phyloP scores from a whole-genome alignment of 441 rosid species.

The Aquilaria agallochum region DNA sequence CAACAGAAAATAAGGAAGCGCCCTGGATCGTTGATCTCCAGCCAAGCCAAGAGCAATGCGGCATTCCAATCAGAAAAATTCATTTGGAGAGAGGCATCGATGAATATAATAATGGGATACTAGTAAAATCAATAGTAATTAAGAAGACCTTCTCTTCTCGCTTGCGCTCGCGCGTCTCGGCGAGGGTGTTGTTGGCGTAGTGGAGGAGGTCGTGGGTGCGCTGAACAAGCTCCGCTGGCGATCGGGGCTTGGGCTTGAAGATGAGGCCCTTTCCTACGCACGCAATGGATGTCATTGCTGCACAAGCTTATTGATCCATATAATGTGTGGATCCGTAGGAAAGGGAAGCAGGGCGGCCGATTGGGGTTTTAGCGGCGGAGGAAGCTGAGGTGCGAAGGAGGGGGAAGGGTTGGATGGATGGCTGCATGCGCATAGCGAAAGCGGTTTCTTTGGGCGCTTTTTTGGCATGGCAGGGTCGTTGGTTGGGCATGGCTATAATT shows the following conservation, averaged over 20 bases:
- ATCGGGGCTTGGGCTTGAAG: constrained; percentile 51
- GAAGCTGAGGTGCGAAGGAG: not conserved
- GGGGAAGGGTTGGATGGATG: no score
- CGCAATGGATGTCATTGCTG: no score
- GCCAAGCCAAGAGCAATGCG: no score
- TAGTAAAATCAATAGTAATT: not conserved
- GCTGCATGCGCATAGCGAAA: not conserved
- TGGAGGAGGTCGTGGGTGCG: constrained; percentile 52
- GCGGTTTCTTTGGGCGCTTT: not conserved
- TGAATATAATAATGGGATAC: not conserved
- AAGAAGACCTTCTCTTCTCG: constrained; percentile 37
- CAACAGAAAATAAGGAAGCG: no score
- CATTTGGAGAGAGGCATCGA: no score
- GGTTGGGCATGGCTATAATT: no score
- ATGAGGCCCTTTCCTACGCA: constrained; percentile 33
- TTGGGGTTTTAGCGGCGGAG: constrained; percentile 23
- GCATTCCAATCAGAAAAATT: no score
- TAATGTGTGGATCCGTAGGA: no score
- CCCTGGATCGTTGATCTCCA: no score
- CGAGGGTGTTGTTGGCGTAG: constrained; percentile 15
- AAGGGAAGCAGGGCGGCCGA: not conserved
- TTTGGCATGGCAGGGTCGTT: not conserved
- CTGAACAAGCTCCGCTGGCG: constrained; percentile 54
- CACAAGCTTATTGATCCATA: no score
- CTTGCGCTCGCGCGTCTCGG: constrained; percentile 40